phyloP scores from a whole-genome alignment of 805 yeast species.

The Lipomyces chichibuensis region DNA sequence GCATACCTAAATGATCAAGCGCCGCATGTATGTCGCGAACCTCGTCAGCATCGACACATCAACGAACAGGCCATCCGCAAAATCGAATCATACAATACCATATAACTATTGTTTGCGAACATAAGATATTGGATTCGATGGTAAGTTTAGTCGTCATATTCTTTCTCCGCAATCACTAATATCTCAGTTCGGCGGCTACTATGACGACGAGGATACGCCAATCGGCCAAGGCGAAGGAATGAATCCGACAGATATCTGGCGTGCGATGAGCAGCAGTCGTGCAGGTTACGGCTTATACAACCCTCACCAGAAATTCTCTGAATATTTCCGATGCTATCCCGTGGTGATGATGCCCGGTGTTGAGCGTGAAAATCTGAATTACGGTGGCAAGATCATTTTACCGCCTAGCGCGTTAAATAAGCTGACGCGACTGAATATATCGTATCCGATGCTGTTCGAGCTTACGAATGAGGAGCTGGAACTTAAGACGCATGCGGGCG shows the following conservation, averaged over 20 bases:
- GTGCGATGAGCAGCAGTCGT: slow-evolving; percentile 19
- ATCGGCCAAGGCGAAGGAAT: slow-evolving; percentile 18
- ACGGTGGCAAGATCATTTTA: slow-evolving; percentile 91
- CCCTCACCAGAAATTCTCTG: slow-evolving; percentile 61
- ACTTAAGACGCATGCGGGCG: slow-evolving; percentile 83
- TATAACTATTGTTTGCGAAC: not conserved
- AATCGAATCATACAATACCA: not conserved
- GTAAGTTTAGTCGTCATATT: not conserved
- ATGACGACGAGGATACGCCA: slow-evolving; percentile 31
- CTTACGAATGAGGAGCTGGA: slow-evolving; percentile 66
- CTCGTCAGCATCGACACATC: too few relatives aligned
- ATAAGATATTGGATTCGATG: not conserved
- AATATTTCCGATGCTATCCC: slow-evolving; percentile 90
- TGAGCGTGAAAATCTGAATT: slow-evolving; percentile 71
- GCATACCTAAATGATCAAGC: too few relatives aligned
- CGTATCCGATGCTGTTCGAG: slow-evolving; percentile 95
- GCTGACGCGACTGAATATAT: slow-evolving; percentile 83
- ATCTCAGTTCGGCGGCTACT: slow-evolving; percentile 27
- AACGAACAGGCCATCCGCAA: not conserved
- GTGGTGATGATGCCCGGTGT: slow-evolving; percentile 83
- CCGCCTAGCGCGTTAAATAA: slow-evolving; percentile 92
- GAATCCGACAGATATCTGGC: slow-evolving; percentile 11
- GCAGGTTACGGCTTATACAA: slow-evolving; percentile 8
- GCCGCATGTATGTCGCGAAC: too few relatives aligned
- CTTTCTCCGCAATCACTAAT: not conserved